Percentiles rank a stretch among this genome's conserved stretches.
Evolutionary conservation across 805 yeast species (phyloP).

Genomic region (Candida hungchunana): DNA sequence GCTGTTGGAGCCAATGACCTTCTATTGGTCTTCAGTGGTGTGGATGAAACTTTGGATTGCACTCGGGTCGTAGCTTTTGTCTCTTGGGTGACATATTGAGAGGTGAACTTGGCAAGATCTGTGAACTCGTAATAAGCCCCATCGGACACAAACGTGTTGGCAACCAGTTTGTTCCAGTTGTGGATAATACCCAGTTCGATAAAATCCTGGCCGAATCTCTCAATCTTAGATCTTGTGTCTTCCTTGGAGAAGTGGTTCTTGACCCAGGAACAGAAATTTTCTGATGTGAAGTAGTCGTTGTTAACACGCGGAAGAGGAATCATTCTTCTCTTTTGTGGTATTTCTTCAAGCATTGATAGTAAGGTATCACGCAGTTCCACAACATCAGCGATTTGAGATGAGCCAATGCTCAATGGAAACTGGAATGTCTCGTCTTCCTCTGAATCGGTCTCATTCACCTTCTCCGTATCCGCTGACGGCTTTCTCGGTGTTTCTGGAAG

Average conservation of each 20-base stretch:
- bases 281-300: conserved; percentile 29
- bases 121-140: conserved; percentile 28
- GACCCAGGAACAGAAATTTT: conserved; percentile 24
- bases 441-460: neutral
- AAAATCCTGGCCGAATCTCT: conserved; percentile 31
- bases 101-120: conserved; percentile 24
- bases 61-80: neutral
- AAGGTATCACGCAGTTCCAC: conserved; percentile 16
- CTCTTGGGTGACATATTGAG: too few species aligned
- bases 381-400: conserved; percentile 9
- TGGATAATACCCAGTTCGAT: conserved; percentile 23
- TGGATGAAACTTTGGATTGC: neutral
- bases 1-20: conserved; percentile 2
- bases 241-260: conserved; percentile 19
- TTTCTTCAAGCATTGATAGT: conserved; percentile 8
- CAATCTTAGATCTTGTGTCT: conserved; percentile 29
- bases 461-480: neutral
- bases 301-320: conserved; percentile 29
- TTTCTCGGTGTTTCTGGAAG: neutral
- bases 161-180: conserved; percentile 24
- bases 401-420: conserved; percentile 25
- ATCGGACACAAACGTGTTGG: conserved; percentile 17
- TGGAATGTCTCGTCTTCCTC: conserved; percentile 8
- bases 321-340: conserved; percentile 25
- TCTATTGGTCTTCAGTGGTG: conserved; percentile 1